Conservation (phyloP, 2,329 filamentous ascomycete genomes). For the Diaporthe vaccinii region DNA sequence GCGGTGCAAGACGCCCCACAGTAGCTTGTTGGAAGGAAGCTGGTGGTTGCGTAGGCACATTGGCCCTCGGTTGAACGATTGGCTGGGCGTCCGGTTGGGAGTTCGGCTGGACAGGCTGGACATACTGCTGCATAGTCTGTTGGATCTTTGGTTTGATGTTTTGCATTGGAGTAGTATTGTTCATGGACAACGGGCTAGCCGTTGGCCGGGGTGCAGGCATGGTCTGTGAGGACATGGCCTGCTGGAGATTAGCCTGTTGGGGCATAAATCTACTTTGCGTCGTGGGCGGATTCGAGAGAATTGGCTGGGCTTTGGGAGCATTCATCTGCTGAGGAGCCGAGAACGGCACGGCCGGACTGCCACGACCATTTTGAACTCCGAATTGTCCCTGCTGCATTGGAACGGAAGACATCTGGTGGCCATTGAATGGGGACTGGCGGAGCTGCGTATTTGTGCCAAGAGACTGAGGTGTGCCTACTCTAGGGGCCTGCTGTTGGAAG, state of each 20-base stretch:
- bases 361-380: conserved; percentile 26
- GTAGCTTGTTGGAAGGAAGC: conserved; percentile 6
- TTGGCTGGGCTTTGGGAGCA: conserved; percentile 9
- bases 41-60: not conserved
- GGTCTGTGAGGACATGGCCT: conserved; percentile 14
- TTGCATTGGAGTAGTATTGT: not conserved
- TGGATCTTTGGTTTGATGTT: conserved; percentile 18
- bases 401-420: conserved; percentile 29
- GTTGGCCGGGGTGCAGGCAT: conserved; percentile 14
- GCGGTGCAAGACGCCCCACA: conserved; percentile 28
- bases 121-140: conserved; percentile 12
- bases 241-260: conserved; percentile 6
- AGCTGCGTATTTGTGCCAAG: conserved; percentile 23
- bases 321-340: conserved; percentile 31
- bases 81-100: not conserved
- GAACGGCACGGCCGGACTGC: conserved; percentile 35
- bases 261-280: conserved; percentile 36
- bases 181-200: not conserved
- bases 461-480: conserved; percentile 39
- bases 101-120: conserved; percentile 2
- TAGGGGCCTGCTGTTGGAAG: conserved; percentile 34
- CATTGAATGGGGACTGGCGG: conserved; percentile 39
- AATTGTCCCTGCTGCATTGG: conserved; percentile 36
- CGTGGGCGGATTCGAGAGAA: conserved; percentile 13
- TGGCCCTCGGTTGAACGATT: not conserved